Conservation (phyloP, 768 basidiomycete species). For the Tubosaeta sp. region DNA sequence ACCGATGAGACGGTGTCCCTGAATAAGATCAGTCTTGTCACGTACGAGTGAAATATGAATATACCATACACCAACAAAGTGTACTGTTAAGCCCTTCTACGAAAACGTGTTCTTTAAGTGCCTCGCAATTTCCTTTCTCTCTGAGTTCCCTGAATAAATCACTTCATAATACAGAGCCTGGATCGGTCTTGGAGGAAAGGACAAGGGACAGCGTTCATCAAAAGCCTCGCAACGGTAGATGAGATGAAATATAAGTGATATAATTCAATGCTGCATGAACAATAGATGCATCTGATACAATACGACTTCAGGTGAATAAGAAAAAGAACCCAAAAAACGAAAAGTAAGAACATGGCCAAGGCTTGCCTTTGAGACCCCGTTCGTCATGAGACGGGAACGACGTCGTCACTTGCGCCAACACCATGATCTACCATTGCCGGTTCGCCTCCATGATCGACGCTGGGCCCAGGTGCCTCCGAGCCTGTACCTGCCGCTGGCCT, state of each 20-base stretch:
- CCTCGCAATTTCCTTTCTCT: slow-evolving; percentile 12
- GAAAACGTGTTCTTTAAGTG: slow-evolving; percentile 47
- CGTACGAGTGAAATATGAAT: slow-evolving; percentile 4
- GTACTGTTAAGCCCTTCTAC: slow-evolving; percentile 36
- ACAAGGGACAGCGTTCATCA: too few species aligned
- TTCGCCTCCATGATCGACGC: not conserved
- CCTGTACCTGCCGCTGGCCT: not conserved
- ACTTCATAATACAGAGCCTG: too few species aligned
- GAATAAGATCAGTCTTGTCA: not conserved
- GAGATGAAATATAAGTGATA: not conserved
- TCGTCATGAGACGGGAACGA: slow-evolving; percentile 8
- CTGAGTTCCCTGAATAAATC: slow-evolving; percentile 13
- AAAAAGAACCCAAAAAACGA: not conserved
- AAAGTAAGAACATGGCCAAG: not conserved
- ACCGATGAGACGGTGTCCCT: slow-evolving; percentile 72
- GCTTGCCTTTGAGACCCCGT: not conserved
- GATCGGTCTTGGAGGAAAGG: too few species aligned
- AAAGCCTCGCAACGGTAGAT: not conserved
- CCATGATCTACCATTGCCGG: not conserved
- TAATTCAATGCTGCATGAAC: not conserved
- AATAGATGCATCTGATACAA: not conserved
- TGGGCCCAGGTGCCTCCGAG: not conserved
- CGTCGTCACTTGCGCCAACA: not conserved
- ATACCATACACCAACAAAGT: slow-evolving; percentile 54
- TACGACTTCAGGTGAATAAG: not conserved